A percentile compares a stretch with the other conserved stretches of the same genome.
phyloP scores from a whole-genome alignment of 2,329 filamentous ascomycete genomes.

The Botryotinia narcissicola region DNA sequence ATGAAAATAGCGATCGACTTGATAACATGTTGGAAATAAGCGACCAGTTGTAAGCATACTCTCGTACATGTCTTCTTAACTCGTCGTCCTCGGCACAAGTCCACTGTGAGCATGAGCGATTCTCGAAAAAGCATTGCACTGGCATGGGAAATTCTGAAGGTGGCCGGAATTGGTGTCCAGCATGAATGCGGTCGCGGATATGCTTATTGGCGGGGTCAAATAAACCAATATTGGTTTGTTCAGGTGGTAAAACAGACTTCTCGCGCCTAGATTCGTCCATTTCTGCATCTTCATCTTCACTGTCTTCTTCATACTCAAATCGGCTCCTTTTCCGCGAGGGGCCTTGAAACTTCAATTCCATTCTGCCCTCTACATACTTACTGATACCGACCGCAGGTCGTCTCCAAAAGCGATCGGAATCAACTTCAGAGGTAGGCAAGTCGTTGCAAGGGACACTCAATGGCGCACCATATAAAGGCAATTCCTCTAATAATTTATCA shows the following conservation, averaged over 20 bases:
- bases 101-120: conserved; percentile 85
- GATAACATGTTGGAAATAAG: conserved; percentile 81
- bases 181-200: conserved; percentile 85
- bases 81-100: conserved; percentile 87
- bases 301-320: conserved; percentile 77
- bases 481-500: conserved; percentile 73
- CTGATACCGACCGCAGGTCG: conserved; percentile 78
- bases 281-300: conserved; percentile 56
- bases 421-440: conserved; percentile 54
- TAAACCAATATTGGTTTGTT: conserved; percentile 75
- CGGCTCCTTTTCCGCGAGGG: conserved; percentile 75
- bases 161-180: conserved; percentile 87
- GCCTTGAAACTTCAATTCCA: conserved; percentile 64
- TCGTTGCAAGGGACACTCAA: conserved; percentile 59
- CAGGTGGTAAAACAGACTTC: conserved; percentile 55
- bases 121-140: conserved; percentile 84
- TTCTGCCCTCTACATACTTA: conserved; percentile 79
- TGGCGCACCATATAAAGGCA: conserved; percentile 74
- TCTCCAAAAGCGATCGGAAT: conserved; percentile 71
- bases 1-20: conserved; percentile 72
- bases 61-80: conserved; percentile 76
- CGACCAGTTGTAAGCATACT: conserved; percentile 98
- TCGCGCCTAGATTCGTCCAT: conserved; percentile 34
- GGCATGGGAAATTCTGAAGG: conserved; percentile 93
- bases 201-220: conserved; percentile 88